phyloP scores from a whole-genome alignment of 176 grass and related monocot species.

The Triticum monococcum region DNA sequence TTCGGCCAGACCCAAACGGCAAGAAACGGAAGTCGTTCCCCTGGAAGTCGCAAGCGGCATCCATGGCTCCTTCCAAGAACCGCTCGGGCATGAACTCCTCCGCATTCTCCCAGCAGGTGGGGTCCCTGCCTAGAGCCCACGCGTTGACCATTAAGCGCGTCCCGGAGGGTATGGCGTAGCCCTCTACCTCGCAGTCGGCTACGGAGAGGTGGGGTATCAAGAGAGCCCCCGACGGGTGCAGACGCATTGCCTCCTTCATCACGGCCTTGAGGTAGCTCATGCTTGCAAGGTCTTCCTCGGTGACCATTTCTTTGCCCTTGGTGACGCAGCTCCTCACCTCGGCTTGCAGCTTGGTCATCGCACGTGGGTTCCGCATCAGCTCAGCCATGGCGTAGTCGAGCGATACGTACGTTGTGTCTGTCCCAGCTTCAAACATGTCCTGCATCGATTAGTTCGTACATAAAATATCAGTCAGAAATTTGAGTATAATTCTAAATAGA shows the following conservation, averaged over 20 bases:
- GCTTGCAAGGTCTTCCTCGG: too few species aligned
- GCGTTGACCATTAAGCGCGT: neutral
- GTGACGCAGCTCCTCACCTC: neutral
- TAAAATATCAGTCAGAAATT: too few species aligned
- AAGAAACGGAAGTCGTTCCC: neutral
- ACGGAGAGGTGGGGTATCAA: too few species aligned
- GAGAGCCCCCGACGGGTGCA: too few species aligned
- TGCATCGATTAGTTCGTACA: neutral
- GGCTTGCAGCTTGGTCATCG: neutral
- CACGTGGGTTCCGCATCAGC: neutral
- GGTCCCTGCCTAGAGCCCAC: neutral
- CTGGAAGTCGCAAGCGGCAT: neutral
- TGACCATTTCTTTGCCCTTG: neutral
- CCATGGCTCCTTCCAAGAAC: neutral
- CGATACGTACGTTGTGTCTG: constrained; percentile 30
- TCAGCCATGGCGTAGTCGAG: neutral
- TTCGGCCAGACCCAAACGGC: neutral
- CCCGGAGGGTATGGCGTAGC: neutral
- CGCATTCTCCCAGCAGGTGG: constrained; percentile 19
- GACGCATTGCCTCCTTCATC: too few species aligned
- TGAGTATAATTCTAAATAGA: too few species aligned
- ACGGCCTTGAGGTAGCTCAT: too few species aligned
- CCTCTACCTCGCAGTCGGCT: too few species aligned
- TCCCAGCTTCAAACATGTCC: constrained; percentile 53
- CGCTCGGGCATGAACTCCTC: neutral